Percentiles rank a stretch among this genome's conserved stretches.
phyloP scores from a whole-genome alignment of 2,329 filamentous ascomycete genomes.

The Talaromyces amestolkiae region DNA sequence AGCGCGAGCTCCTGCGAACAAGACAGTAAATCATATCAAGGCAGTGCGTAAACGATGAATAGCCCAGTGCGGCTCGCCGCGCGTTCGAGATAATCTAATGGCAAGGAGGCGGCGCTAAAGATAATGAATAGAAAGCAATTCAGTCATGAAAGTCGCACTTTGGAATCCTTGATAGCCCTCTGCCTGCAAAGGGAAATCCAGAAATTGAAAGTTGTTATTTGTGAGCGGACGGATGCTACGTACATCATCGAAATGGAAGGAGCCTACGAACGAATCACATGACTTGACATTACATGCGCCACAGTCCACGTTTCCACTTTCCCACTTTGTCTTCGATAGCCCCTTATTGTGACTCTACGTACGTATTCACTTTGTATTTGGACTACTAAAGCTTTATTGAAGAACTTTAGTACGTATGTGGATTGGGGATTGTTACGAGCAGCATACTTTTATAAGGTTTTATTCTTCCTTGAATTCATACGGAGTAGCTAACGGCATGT shows the following conservation, averaged over 20 bases:
- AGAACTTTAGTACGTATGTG: background rate
- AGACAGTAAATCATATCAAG: constrained; percentile 28
- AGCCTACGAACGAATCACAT: constrained; percentile 17
- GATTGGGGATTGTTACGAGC: background rate
- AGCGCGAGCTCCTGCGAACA: constrained; percentile 22
- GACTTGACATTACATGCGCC: constrained; percentile 1
- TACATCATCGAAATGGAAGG: constrained; percentile 16
- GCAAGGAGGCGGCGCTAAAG: background rate
- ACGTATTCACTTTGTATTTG: background rate
- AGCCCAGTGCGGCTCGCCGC: constrained; percentile 1
- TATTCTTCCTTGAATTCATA: no score
- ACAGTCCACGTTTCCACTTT: constrained; percentile 18
- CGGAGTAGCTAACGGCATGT: no score
- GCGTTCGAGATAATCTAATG: background rate
- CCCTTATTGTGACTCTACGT: background rate
- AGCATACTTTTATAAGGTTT: no score
- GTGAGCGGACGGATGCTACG: background rate
- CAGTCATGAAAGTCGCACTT: background rate
- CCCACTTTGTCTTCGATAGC: background rate
- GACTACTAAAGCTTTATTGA: background rate
- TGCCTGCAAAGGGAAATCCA: constrained; percentile 19
- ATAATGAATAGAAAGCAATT: background rate
- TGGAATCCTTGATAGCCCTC: constrained; percentile 5
- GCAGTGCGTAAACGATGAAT: constrained; percentile 19
- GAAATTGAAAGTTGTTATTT: background rate